These are phyloP conservation scores for Persicaria maculosa DNA, from an alignment of 148 eudicot species.

Conservation along the genomic window DNA sequence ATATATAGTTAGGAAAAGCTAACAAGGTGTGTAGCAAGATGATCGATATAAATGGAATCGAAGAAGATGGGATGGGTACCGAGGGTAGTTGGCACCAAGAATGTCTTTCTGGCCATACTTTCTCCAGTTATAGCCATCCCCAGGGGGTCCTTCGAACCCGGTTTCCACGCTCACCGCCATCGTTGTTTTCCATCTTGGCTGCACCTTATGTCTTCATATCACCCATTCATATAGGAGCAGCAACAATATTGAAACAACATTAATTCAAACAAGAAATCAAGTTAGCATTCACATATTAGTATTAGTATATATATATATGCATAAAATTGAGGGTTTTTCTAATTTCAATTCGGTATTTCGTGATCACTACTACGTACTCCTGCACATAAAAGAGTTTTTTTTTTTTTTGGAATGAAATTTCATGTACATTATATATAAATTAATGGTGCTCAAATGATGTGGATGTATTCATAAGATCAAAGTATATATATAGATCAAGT, in stretches of 20 bases:
- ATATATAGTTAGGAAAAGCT: too few relatives aligned
- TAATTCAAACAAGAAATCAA: not conserved
- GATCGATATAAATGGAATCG: not conserved
- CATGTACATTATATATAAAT: too few relatives aligned
- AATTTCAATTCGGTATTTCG: too few relatives aligned
- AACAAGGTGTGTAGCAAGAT: not conserved
- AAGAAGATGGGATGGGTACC: not conserved
- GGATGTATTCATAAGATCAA: too few relatives aligned
- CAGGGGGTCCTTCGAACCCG: constrained; percentile 11
- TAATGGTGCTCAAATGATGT: too few relatives aligned
- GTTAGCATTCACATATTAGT: not conserved
- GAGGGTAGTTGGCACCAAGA: not conserved
- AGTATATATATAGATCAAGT: too few relatives aligned
- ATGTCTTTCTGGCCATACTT: constrained; percentile 14
- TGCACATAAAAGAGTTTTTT: too few relatives aligned
- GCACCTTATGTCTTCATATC: not conserved
- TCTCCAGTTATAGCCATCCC: constrained; percentile 13
- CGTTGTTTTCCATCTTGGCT: not conserved
- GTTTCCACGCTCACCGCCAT: constrained; percentile 2
- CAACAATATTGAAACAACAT: too few relatives aligned
- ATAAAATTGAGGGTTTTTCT: too few relatives aligned
- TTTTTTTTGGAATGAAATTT: too few relatives aligned
- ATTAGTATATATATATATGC: not conserved
- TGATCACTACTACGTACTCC: too few relatives aligned
- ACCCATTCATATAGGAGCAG: too few relatives aligned